Conservation (phyloP, 2,329 filamentous ascomycete species). For the Diaporthe nobilis region DNA sequence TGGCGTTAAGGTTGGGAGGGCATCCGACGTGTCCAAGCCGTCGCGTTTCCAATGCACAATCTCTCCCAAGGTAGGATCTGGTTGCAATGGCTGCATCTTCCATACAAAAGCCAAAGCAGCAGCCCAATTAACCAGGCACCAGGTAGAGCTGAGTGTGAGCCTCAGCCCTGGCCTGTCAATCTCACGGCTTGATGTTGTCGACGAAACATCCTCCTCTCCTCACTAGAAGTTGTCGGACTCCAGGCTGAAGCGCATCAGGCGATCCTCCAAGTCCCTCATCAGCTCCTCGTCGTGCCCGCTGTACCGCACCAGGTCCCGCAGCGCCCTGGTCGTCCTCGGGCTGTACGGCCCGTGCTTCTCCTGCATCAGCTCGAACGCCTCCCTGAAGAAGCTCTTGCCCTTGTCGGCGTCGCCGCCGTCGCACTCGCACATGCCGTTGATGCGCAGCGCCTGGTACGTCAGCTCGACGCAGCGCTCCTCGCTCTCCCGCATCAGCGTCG, state of each 20-base stretch:
- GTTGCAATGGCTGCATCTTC: neutral
- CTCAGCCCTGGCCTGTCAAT: neutral
- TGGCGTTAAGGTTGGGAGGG: neutral
- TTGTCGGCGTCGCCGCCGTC: slow-evolving; percentile 19
- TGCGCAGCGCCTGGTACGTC: slow-evolving; percentile 36
- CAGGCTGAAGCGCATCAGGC: slow-evolving; percentile 15
- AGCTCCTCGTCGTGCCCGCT: slow-evolving; percentile 25
- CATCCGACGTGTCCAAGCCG: neutral
- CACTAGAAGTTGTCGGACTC: slow-evolving; percentile 13
- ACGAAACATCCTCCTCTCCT: neutral
- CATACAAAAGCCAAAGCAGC: neutral
- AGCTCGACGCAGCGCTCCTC: slow-evolving; percentile 33
- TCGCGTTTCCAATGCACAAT: too few species aligned
- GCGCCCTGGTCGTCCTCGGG: slow-evolving; percentile 32
- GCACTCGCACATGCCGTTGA: slow-evolving; percentile 36
- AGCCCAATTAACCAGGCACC: neutral
- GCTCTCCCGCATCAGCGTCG: slow-evolving; percentile 11
- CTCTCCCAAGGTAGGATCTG: neutral
- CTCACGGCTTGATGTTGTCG: neutral
- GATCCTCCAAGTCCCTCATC: slow-evolving; percentile 25
- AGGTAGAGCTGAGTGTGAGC: neutral
- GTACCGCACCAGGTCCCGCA: slow-evolving; percentile 28
- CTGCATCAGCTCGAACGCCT: slow-evolving; percentile 35
- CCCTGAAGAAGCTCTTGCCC: slow-evolving; percentile 23
- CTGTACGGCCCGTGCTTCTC: slow-evolving; percentile 27